Percentiles rank a stretch among this genome's conserved stretches.
Evolutionary conservation across 2,329 filamentous ascomycete species (phyloP).

Genomic region (Fusarium sp.): DNA sequence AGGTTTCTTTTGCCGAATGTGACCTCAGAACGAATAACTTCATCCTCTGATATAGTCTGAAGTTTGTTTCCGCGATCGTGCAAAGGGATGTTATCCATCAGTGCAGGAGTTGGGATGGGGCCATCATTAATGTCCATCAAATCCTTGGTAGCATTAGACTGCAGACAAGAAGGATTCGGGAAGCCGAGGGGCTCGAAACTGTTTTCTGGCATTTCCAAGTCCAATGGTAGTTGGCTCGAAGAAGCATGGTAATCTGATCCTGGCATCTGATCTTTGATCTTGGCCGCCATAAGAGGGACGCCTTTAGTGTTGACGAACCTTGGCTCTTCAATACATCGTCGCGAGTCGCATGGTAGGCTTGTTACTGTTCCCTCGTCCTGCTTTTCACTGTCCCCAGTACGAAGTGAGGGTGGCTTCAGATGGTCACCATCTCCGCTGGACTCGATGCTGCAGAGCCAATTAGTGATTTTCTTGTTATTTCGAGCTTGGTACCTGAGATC

Average conservation of each 20-base stretch:
- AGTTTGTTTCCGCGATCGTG: not conserved
- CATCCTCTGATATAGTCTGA: not conserved
- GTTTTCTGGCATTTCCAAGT: conserved; percentile 2
- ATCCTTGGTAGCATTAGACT: not conserved
- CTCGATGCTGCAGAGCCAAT: conserved; percentile 8
- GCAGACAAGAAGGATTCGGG: not conserved
- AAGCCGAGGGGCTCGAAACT: not conserved
- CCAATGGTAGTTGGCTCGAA: not conserved
- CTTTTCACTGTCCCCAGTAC: not conserved
- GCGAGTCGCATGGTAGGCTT: not conserved
- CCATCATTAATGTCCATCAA: conserved; percentile 28
- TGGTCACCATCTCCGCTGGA: not conserved
- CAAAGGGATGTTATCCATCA: conserved; percentile 19
- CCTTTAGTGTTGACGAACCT: not conserved
- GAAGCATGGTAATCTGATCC: not conserved
- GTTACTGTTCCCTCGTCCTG: not conserved
- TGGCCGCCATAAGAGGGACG: not conserved
- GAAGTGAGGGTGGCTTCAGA: not conserved
- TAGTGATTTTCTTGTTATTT: not conserved
- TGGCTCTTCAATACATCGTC: not conserved
- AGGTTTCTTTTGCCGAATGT: conserved; percentile 17
- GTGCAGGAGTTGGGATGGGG: conserved; percentile 6
- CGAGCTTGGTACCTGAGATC: not conserved
- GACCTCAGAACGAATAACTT: not conserved
- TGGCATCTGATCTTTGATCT: not conserved